Percentiles rank a stretch among this genome's conserved stretches.
Conservation (phyloP, 805 yeast genomes). For the Candida chilensis region DNA sequence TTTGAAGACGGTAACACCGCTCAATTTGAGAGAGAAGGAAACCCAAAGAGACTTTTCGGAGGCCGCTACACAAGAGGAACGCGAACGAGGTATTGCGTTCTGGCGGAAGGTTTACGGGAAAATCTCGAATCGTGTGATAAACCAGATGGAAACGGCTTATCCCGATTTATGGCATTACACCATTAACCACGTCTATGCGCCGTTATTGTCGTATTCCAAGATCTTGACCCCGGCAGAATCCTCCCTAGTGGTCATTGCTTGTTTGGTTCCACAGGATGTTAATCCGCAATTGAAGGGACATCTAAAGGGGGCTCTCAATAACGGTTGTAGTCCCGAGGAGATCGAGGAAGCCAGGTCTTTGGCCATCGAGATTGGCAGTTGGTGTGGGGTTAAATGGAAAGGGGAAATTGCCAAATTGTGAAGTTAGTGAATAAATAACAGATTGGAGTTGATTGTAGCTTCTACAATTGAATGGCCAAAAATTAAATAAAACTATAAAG, state of each 20-base stretch:
- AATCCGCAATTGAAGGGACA: constrained; percentile 92
- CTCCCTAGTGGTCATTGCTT: constrained; percentile 65
- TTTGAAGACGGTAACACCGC: constrained; percentile 60
- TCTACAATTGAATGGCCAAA: too few species aligned
- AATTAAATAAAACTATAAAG: too few species aligned
- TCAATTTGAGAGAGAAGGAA: constrained; percentile 20
- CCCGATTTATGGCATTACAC: constrained; percentile 81
- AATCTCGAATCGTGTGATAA: constrained; percentile 55
- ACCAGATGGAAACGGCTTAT: constrained; percentile 64
- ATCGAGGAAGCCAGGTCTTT: constrained; percentile 50
- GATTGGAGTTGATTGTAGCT: too few species aligned
- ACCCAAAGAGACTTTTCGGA: constrained; percentile 7
- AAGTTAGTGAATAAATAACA: too few species aligned
- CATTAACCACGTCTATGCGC: constrained; percentile 65
- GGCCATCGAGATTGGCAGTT: constrained; percentile 54
- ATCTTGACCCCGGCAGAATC: constrained; percentile 63
- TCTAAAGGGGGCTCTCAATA: constrained; percentile 73
- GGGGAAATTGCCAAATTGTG: constrained; percentile 45
- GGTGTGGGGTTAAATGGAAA: constrained; percentile 68
- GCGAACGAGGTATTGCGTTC: constrained; percentile 46
- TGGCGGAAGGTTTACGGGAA: constrained; percentile 76
- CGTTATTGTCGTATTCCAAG: constrained; percentile 60
- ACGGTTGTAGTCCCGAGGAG: constrained; percentile 62
- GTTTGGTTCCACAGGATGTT: constrained; percentile 87
- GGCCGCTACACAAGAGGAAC: constrained; percentile 10